These are phyloP conservation scores for Suillus lakei DNA, from an alignment of 768 basidiomycete genomes.

Conservation along the genomic window DNA sequence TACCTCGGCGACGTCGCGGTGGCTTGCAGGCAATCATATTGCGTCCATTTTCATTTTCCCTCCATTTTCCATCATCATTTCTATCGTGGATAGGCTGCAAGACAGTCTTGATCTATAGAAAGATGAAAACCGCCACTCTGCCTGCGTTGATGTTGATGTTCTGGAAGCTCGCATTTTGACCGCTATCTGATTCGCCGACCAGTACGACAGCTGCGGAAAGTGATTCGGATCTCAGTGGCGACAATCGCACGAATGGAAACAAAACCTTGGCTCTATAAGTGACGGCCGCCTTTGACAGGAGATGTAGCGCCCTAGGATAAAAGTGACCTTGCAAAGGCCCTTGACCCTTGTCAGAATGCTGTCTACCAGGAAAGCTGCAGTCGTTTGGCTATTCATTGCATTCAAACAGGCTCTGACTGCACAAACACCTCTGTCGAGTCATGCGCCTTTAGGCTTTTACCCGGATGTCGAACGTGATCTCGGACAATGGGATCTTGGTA, in stretches of 20 bases:
- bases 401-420: background rate
- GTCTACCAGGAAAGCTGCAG: background rate
- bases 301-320: background rate
- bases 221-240: background rate
- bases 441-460: constrained; percentile 7
- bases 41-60: too few relatives aligned
- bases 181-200: background rate
- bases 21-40: too few relatives aligned
- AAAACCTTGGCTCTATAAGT: too few relatives aligned
- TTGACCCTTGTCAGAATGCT: background rate
- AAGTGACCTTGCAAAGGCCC: background rate
- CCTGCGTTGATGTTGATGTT: too few relatives aligned
- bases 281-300: background rate
- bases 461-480: background rate
- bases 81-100: background rate
- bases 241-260: background rate
- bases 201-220: background rate
- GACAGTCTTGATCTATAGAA: background rate
- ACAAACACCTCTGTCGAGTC: background rate
- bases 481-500: constrained; percentile 23
- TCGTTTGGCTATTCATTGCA: background rate
- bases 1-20: too few relatives aligned
- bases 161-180: too few relatives aligned
- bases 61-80: too few relatives aligned
- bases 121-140: background rate